Evolutionary conservation across 768 basidiomycete genomes (phyloP).

Genomic region (Boletus tomentosulus): DNA sequence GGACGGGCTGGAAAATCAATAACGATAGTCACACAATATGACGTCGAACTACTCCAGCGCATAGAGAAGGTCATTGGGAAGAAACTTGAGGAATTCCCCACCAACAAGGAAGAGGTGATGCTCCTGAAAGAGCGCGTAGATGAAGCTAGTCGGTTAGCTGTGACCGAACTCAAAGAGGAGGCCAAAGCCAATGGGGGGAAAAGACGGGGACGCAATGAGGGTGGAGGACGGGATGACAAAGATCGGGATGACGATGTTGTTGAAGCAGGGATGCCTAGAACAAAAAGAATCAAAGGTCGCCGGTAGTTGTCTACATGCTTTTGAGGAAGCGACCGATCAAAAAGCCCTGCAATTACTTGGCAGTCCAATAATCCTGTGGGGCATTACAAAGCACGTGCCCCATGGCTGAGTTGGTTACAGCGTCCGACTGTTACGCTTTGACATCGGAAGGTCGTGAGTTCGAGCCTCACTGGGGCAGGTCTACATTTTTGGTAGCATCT

Average conservation of each 20-base stretch:
- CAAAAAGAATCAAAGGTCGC: constrained; percentile 52
- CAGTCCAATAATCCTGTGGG: not conserved
- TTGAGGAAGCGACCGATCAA: not conserved
- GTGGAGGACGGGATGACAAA: constrained; percentile 61
- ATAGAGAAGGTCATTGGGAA: constrained; percentile 92
- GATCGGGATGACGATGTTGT: constrained; percentile 92
- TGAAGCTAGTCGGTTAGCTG: constrained; percentile 77
- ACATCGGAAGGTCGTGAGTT: constrained; percentile 67
- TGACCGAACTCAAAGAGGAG: constrained; percentile 78
- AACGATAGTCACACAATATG: constrained; percentile 98
- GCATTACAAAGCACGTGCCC: constrained; percentile 38
- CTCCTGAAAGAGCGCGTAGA: constrained; percentile 84
- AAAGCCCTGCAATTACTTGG: not conserved
- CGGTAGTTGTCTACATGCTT: constrained; percentile 22
- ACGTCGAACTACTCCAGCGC: constrained; percentile 92
- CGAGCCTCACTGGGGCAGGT: constrained; percentile 61
- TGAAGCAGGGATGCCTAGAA: constrained; percentile 81
- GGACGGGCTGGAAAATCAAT: constrained; percentile 96
- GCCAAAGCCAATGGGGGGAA: constrained; percentile 47
- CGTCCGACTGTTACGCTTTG: constrained; percentile 65
- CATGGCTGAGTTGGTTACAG: constrained; percentile 78
- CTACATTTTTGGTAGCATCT: not conserved
- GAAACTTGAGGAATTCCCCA: constrained; percentile 85
- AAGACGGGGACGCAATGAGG: constrained; percentile 47
- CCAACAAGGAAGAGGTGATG: constrained; percentile 84